A percentile compares a stretch with the other conserved stretches of the same genome.
Evolutionary conservation across 148 eudicot genomes (phyloP).

Genomic region (Polygonum maritimum): DNA sequence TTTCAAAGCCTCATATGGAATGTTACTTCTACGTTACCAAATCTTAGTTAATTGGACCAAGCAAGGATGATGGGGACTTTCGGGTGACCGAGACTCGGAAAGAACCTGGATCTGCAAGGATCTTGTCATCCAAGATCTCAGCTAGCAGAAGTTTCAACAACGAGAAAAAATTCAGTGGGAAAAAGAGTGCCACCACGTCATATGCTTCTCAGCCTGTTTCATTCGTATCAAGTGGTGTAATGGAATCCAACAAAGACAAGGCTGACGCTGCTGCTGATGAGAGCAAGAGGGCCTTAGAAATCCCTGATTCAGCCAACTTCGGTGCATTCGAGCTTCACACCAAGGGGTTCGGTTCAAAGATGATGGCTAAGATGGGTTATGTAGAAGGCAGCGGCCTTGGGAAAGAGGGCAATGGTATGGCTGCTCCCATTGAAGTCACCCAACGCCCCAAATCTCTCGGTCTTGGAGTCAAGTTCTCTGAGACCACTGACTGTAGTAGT

Average conservation of each 20-base stretch:
- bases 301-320: slow-evolving; percentile 19
- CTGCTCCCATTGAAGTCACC: slow-evolving; percentile 61
- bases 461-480: slow-evolving; percentile 55
- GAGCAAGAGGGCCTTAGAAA: slow-evolving; percentile 17
- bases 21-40: background rate
- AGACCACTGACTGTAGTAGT: slow-evolving; percentile 1
- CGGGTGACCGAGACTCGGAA: slow-evolving; percentile 27
- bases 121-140: slow-evolving; percentile 24
- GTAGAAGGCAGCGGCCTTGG: slow-evolving; percentile 80
- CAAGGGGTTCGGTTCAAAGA: slow-evolving; percentile 90
- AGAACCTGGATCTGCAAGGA: slow-evolving; percentile 23
- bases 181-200: slow-evolving; percentile 28
- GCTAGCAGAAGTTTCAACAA: slow-evolving; percentile 21
- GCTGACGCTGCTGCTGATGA: slow-evolving; percentile 11
- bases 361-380: slow-evolving; percentile 98
- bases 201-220: slow-evolving; percentile 71
- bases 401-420: slow-evolving; percentile 76
- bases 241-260: slow-evolving; percentile 44
- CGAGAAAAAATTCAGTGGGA: slow-evolving; percentile 31
- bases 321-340: slow-evolving; percentile 95
- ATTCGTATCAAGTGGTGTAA: slow-evolving; percentile 64
- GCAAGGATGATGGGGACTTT: slow-evolving; percentile 62
- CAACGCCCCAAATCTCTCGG: slow-evolving; percentile 88
- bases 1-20: background rate
- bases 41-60: slow-evolving; percentile 65